Conservation (phyloP, 228 moss, liverwort and hornwort species). For the Sphagnum magellanicum region DNA sequence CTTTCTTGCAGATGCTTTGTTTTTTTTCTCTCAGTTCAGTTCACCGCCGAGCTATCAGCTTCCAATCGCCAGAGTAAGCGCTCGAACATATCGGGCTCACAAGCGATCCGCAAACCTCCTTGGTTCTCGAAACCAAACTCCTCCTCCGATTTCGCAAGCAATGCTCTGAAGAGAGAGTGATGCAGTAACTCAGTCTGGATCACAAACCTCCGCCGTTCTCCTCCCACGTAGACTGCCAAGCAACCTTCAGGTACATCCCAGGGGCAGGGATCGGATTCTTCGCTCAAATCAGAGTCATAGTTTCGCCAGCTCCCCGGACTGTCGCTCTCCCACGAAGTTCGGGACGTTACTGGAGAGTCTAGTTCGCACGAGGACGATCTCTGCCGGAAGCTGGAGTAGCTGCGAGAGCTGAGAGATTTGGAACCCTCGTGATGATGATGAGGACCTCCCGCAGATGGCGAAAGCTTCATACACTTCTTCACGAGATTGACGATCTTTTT, state of each 20-base stretch:
- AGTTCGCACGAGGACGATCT: background rate
- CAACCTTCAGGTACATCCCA: slow-evolving; percentile 34
- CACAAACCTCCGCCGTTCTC: slow-evolving; percentile 63
- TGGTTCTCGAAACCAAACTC: slow-evolving; percentile 54
- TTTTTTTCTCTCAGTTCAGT: no score
- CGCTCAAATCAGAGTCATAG: background rate
- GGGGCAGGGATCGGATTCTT: background rate
- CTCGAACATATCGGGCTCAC: slow-evolving; percentile 52
- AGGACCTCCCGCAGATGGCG: background rate
- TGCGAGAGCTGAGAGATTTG: background rate
- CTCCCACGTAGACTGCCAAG: slow-evolving; percentile 67
- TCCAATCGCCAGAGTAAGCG: slow-evolving; percentile 43
- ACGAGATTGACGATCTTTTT: background rate
- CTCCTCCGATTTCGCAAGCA: slow-evolving; percentile 55
- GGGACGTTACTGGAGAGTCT: background rate
- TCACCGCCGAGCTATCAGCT: no score
- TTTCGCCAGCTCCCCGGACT: background rate
- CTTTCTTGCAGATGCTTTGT: no score
- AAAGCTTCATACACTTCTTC: background rate
- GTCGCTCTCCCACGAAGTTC: background rate
- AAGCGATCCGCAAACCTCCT: slow-evolving; percentile 62
- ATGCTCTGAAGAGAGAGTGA: slow-evolving; percentile 47
- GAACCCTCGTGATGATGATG: no score
- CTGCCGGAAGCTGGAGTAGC: background rate
- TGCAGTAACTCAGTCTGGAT: slow-evolving; percentile 51